These are phyloP conservation scores for Diutina catenulata DNA, from an alignment of 1,139 yeast species.

Conservation along the genomic window DNA sequence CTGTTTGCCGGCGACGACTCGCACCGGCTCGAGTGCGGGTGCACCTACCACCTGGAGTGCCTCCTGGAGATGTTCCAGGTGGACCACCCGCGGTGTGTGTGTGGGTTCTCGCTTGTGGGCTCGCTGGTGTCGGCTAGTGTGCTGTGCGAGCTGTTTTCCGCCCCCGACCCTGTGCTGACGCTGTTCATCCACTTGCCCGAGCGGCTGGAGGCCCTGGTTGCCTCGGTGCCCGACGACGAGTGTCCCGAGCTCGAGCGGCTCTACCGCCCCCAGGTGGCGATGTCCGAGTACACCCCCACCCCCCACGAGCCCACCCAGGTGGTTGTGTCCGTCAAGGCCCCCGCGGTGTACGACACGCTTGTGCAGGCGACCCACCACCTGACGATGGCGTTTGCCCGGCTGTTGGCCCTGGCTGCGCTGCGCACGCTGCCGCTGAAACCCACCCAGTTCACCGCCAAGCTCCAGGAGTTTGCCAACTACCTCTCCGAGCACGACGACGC, in stretches of 20 bases:
- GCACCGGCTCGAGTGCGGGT: neutral
- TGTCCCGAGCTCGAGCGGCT: neutral
- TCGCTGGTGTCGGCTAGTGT: neutral
- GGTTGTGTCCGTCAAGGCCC: constrained; percentile 1
- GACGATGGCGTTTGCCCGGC: neutral
- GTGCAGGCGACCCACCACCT: neutral
- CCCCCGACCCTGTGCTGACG: neutral
- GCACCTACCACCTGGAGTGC: constrained; percentile 3
- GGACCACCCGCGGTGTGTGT: constrained; percentile 2
- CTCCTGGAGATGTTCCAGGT: constrained; percentile 1
- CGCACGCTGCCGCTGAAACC: neutral
- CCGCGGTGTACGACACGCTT: constrained; percentile 3
- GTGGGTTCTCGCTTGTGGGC: neutral
- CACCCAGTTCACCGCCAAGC: neutral
- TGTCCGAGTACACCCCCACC: neutral
- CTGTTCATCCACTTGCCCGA: neutral
- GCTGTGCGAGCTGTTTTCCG: neutral
- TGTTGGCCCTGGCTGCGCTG: neutral
- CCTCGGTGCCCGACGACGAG: neutral
- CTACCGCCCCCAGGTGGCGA: neutral
- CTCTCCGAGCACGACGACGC: neutral
- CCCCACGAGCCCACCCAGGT: neutral
- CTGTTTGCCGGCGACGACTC: neutral
- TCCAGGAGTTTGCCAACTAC: neutral
- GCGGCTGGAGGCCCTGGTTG: neutral